These are phyloP conservation scores for Arthrobotrys sphaeroides DNA, from an alignment of 2,329 filamentous ascomycete genomes.

Conservation along the genomic window DNA sequence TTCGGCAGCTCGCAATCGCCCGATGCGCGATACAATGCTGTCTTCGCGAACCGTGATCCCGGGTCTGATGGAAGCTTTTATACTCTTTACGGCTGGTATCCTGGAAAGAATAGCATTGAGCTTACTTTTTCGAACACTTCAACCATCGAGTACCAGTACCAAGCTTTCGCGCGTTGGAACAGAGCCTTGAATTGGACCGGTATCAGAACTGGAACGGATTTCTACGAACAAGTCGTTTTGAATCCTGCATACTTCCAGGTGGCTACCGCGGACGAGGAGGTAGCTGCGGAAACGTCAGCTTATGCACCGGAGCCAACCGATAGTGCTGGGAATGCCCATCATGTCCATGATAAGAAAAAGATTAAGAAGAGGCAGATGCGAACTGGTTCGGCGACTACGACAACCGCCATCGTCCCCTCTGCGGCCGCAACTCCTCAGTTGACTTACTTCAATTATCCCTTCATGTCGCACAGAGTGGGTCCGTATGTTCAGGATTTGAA, in stretches of 20 bases:
- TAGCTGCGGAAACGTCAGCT: background rate
- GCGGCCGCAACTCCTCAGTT: constrained; percentile 16
- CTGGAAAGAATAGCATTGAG: constrained; percentile 41
- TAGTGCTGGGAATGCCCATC: background rate
- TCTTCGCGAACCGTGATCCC: constrained; percentile 48
- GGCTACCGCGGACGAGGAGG: background rate
- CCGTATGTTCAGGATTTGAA: constrained; percentile 47
- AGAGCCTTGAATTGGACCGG: constrained; percentile 34
- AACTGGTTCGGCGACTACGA: background rate
- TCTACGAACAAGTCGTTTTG: constrained; percentile 34
- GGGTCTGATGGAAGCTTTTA: constrained; percentile 39
- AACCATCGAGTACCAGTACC: constrained; percentile 20
- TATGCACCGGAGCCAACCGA: background rate
- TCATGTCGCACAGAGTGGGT: constrained; percentile 35
- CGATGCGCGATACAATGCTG: constrained; percentile 42
- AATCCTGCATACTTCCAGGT: constrained; percentile 24
- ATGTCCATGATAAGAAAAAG: constrained; percentile 9
- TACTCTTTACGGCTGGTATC: constrained; percentile 36
- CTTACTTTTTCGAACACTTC: constrained; percentile 44
- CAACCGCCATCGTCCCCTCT: background rate
- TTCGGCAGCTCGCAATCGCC: constrained; percentile 43
- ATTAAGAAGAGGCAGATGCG: constrained; percentile 2
- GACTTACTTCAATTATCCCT: constrained; percentile 38
- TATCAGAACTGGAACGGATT: constrained; percentile 37
- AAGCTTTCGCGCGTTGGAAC: constrained; percentile 31